Evolutionary conservation across 495 filamentous ascomycete genomes (phyloP).

Genomic region (Xylaria curta): DNA sequence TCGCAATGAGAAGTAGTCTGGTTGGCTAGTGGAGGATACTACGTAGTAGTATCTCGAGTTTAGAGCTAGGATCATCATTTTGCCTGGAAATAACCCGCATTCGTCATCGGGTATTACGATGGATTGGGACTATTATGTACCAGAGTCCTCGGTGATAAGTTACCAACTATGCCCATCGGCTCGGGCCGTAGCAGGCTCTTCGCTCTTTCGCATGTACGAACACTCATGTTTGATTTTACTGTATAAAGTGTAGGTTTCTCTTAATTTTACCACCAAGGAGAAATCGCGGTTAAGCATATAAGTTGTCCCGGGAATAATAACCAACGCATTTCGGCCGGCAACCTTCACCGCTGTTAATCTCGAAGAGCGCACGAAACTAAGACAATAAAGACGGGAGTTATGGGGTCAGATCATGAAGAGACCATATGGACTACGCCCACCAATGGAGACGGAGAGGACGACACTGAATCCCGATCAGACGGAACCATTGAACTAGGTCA

Average conservation of each 20-base stretch:
- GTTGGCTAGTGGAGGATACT: slow-evolving; percentile 5
- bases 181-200: background rate
- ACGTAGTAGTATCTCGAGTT: background rate
- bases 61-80: slow-evolving; percentile 5
- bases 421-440: background rate
- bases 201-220: background rate
- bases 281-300: background rate
- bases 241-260: background rate
- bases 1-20: background rate
- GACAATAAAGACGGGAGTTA: background rate
- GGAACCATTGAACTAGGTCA: slow-evolving; percentile 8
- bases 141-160: slow-evolving; percentile 9
- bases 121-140: background rate
- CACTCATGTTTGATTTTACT: background rate
- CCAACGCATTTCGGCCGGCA: background rate
- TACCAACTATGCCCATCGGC: background rate
- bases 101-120: slow-evolving; percentile 13
- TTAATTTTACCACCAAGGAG: background rate
- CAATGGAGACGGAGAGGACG: background rate
- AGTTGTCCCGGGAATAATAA: background rate
- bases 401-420: slow-evolving; percentile 1
- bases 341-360: background rate
- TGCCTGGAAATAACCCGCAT: background rate
- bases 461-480: slow-evolving; percentile 1
- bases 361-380: background rate